Conservation (phyloP, 192 early-diverging fungal genomes). For the Coemansia sp. region DNA sequence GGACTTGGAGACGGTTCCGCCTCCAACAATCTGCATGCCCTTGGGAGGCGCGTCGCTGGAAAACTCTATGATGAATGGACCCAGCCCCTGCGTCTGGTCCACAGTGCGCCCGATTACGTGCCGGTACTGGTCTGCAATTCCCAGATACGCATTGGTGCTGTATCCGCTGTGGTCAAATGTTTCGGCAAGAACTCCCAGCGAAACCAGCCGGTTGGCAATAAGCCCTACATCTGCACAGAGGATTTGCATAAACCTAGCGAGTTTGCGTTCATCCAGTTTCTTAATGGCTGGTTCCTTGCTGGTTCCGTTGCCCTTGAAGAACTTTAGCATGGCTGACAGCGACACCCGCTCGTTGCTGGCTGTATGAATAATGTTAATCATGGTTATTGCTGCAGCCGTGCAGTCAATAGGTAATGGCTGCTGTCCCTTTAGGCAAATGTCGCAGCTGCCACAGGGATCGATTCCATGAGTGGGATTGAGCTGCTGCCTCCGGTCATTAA, state of each 20-base stretch:
- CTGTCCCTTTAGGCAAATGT: constrained; percentile 14
- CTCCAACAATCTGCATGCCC: neutral
- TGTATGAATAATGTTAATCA: constrained; percentile 23
- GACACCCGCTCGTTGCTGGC: constrained; percentile 33
- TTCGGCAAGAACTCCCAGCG: constrained; percentile 55
- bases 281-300: constrained; percentile 21
- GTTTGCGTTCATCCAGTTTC: constrained; percentile 26
- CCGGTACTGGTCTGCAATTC: constrained; percentile 14
- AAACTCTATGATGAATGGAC: constrained; percentile 26
- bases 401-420: constrained; percentile 51
- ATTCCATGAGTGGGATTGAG: constrained; percentile 1
- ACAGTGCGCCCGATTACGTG: constrained; percentile 13
- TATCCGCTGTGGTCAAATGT: constrained; percentile 65
- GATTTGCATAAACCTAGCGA: constrained; percentile 17
- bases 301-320: constrained; percentile 23
- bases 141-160: constrained; percentile 58
- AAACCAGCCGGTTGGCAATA: constrained; percentile 57
- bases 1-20: neutral
- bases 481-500: neutral
- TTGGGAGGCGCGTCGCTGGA: constrained; percentile 14
- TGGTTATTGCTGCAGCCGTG: constrained; percentile 25
- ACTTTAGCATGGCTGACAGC: constrained; percentile 32
- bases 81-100: constrained; percentile 23
- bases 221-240: constrained; percentile 51
- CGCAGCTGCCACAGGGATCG: constrained; percentile 52